Base-by-base conservation (phyloP, 139 green algal species). In the Eudorina sp. region DNA sequence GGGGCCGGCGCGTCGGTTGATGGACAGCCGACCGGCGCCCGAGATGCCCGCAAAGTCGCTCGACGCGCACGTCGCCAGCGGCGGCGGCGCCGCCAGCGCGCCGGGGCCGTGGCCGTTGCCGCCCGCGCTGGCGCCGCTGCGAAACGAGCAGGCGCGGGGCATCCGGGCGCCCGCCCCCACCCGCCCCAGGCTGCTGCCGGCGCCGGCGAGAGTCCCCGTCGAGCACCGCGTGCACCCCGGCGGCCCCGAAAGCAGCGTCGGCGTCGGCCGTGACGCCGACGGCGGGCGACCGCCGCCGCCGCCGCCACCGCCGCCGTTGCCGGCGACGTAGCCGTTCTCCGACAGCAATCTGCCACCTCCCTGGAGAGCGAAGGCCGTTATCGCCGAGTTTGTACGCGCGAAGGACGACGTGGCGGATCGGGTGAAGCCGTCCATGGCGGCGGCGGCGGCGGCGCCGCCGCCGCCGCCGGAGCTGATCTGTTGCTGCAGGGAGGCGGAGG, bases 401-500 rank as follows among this genome's bases (percentile, higher is more conserved):
- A 78, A 87, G 16, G 81, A 87, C 23, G 81, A 87, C 4, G 80
- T 64, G 9, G 80, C 51, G 64, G 81, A 87, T 31, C 81, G 81
- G 16, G 78, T 3, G 19, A 78, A 6, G 51, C 51, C 51, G 51
- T 16, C 51, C 13, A 43, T 81, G 73, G 45, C 45, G 45, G 25
- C 73, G 73, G 45, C 41, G 41, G 40, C 70, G 36, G 53, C 51
- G n/a, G 25, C 25, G 29, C 43, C 38, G 11, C 34, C 69, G 38
- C 38, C 40, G 38, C 38, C 40, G 43, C 38, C 62, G 62, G 25
- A 18, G 25, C 11, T 8, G 60, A 23, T 69, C 14, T 80, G 72
- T 18, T 62, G 73, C 5, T 64, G 73, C 40, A 79, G 70, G 41
- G 41, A 21, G 16, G n/a, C 27, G 11, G 62, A 72, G 36, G 19